Conservation (phyloP, 805 yeast species). For the Sugiyamaella lignohabitans region DNA sequence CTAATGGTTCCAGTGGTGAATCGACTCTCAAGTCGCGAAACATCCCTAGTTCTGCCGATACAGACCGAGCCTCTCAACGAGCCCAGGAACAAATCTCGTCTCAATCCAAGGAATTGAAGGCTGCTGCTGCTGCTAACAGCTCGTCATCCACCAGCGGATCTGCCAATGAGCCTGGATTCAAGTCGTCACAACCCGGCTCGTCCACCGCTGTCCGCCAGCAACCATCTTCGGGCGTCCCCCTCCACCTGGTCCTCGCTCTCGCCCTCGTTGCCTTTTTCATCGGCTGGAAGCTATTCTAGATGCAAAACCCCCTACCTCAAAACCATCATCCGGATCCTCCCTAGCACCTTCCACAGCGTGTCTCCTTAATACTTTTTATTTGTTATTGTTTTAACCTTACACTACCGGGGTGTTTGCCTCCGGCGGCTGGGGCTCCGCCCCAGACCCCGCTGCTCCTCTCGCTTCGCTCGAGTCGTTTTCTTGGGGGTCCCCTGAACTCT, state of each 20-base stretch:
- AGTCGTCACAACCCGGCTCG: conserved; percentile 23
- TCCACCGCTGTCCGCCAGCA: conserved; percentile 35
- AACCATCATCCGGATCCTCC: background rate
- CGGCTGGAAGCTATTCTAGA: conserved; percentile 29
- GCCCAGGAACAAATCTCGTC: conserved; percentile 17
- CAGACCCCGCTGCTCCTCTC: background rate
- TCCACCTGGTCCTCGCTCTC: conserved; percentile 48
- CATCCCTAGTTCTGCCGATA: background rate
- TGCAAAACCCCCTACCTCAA: background rate
- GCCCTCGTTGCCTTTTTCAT: conserved; percentile 51
- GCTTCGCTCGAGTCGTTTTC: no score
- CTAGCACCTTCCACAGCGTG: background rate
- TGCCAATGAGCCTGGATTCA: conserved; percentile 15
- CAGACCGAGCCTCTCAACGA: conserved; percentile 6
- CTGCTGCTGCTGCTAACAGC: conserved; percentile 14
- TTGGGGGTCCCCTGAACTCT: no score
- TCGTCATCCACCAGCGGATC: conserved; percentile 1
- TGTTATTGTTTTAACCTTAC: background rate
- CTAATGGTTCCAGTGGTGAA: background rate
- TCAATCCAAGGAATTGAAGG: conserved; percentile 15
- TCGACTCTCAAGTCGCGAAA: background rate
- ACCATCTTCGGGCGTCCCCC: conserved; percentile 48
- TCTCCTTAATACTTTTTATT: no score
- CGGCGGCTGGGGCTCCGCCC: background rate
- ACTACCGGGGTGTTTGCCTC: background rate